Evolutionary conservation across 2,329 filamentous ascomycete genomes (phyloP).

Genomic region (Ambrosiella xylebori): DNA sequence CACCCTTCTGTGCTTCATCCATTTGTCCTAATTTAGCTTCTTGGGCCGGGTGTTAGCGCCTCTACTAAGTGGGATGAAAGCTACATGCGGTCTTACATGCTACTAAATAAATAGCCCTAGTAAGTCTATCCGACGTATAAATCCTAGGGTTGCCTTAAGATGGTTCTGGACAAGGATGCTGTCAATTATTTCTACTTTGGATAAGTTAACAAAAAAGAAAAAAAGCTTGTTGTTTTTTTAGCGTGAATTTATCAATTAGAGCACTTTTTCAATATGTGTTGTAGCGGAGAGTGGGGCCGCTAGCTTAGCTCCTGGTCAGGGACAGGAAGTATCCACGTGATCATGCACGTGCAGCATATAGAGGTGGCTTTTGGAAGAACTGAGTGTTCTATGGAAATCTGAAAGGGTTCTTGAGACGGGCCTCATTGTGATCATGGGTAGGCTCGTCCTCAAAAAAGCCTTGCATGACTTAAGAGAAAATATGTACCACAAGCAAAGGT

Average conservation of each 20-base stretch:
- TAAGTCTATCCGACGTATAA: not conserved
- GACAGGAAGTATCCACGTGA: slow-evolving; percentile 1
- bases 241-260: too few species aligned
- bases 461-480: too few species aligned
- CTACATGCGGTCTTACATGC: not conserved
- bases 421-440: not conserved
- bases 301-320: not conserved
- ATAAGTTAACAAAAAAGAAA: not conserved
- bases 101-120: not conserved
- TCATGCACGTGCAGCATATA: not conserved
- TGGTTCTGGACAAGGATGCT: not conserved
- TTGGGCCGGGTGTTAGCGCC: not conserved
- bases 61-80: not conserved
- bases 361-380: not conserved
- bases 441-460: too few species aligned
- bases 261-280: not conserved
- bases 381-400: not conserved
- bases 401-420: not conserved
- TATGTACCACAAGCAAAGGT: not conserved
- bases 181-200: not conserved
- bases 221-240: too few species aligned
- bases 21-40: not conserved
- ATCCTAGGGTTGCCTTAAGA: not conserved
- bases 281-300: slow-evolving; percentile 8
- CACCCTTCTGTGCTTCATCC: not conserved